Evolutionary conservation across 1,284 basidiomycete species (phyloP).

Genomic region (Ceratobasidium sp.): DNA sequence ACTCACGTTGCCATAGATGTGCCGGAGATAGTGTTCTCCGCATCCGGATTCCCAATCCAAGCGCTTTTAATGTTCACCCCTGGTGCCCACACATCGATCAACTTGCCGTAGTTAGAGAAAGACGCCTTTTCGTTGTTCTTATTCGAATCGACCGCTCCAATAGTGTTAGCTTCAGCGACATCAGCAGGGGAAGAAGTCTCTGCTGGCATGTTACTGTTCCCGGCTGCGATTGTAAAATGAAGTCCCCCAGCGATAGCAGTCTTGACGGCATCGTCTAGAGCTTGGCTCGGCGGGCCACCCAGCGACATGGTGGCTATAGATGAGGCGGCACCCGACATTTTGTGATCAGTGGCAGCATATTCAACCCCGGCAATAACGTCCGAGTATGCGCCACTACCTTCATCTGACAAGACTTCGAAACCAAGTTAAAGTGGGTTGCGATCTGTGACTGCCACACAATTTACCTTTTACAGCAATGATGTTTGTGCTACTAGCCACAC

Average conservation of each 20-base stretch:
- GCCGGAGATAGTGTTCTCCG: constrained; percentile 50
- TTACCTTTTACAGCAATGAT: constrained; percentile 87
- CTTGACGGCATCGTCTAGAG: constrained; percentile 39
- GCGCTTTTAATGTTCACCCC: constrained; percentile 59
- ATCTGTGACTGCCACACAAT: too few species aligned
- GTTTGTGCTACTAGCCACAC: constrained; percentile 93
- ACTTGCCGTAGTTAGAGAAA: constrained; percentile 71
- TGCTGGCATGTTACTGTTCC: constrained; percentile 50
- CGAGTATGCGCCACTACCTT: constrained; percentile 89
- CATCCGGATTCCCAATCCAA: constrained; percentile 53
- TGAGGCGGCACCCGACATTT: neutral
- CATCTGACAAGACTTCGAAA: constrained; percentile 82
- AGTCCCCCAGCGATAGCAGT: constrained; percentile 58
- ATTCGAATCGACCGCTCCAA: constrained; percentile 85
- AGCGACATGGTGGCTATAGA: constrained; percentile 41
- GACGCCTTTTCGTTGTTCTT: constrained; percentile 81
- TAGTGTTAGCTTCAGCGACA: constrained; percentile 84
- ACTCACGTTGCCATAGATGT: constrained; percentile 43
- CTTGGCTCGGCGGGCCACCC: neutral
- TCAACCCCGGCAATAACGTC: constrained; percentile 43
- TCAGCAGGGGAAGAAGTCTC: constrained; percentile 57
- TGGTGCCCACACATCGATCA: constrained; percentile 65
- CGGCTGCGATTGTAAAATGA: constrained; percentile 44
- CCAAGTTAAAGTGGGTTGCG: too few species aligned
- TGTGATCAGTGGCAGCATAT: constrained; percentile 53